Evolutionary conservation across 805 yeast species (phyloP).

Genomic region (Yarrowia sp.): DNA sequence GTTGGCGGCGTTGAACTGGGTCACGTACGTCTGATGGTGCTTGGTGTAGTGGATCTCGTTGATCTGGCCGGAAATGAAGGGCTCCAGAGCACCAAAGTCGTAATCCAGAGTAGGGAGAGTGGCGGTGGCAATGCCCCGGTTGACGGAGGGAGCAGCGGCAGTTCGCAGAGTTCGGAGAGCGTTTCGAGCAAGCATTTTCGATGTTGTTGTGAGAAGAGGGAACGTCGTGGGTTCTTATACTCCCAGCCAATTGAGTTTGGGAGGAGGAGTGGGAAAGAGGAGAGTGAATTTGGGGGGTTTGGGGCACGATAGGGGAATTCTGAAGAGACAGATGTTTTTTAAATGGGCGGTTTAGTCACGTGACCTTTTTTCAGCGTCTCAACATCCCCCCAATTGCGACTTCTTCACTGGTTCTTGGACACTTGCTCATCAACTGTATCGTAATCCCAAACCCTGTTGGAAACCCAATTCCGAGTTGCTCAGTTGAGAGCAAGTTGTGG

Average conservation of each 20-base stretch:
- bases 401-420: too few relatives aligned
- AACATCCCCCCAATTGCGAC: background rate
- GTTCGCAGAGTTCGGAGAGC: slow-evolving; percentile 14
- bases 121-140: slow-evolving; percentile 43
- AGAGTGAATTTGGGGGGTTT: too few relatives aligned
- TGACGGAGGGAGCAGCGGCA: slow-evolving; percentile 15
- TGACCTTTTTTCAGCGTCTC: background rate
- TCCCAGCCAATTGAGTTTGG: slow-evolving; percentile 21
- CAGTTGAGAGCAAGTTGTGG: too few relatives aligned
- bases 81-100: slow-evolving; percentile 84
- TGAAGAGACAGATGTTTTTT: too few relatives aligned
- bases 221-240: background rate
- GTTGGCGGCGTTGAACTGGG: slow-evolving; percentile 73
- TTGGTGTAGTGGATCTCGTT: slow-evolving; percentile 82
- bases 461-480: too few relatives aligned
- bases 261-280: background rate
- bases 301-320: too few relatives aligned
- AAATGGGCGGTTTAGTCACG: background rate
- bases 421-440: too few relatives aligned
- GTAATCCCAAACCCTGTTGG: too few relatives aligned
- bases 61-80: slow-evolving; percentile 79
- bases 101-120: slow-evolving; percentile 78
- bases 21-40: slow-evolving; percentile 91
- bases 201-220: too few relatives aligned
- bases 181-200: slow-evolving; percentile 23